phyloP scores from a whole-genome alignment of 2,329 filamentous ascomycete species.

The Fragosphaeria purpurea region DNA sequence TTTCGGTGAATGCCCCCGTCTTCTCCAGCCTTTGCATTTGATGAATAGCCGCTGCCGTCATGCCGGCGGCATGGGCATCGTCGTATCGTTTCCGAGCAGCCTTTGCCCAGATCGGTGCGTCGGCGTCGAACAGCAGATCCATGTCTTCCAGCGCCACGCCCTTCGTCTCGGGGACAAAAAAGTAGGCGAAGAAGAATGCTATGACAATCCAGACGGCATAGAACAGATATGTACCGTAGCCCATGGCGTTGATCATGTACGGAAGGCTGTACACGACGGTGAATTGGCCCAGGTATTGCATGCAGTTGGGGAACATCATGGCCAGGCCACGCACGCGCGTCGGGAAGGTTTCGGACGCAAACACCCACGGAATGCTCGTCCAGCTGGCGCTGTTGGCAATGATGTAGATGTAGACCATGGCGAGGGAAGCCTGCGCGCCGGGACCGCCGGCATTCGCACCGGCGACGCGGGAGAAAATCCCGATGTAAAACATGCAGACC shows the following conservation, averaged over 20 bases:
- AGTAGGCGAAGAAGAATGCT: conserved; percentile 20
- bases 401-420: conserved; percentile 18
- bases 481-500: conserved; percentile 25
- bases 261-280: conserved; percentile 20
- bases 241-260: conserved; percentile 17
- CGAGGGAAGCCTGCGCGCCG: conserved; percentile 16
- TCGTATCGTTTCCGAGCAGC: background rate
- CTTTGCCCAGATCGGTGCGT: background rate
- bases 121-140: conserved; percentile 15
- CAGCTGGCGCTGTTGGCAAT: conserved; percentile 17
- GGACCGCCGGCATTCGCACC: conserved; percentile 6
- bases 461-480: conserved; percentile 14
- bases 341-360: conserved; percentile 15
- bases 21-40: background rate
- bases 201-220: conserved; percentile 8
- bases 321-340: conserved; percentile 19
- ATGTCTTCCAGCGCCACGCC: conserved; percentile 18
- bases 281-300: conserved; percentile 23
- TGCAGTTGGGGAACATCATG: conserved; percentile 18
- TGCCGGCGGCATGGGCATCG: background rate
- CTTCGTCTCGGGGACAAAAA: conserved; percentile 17
- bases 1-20: background rate
- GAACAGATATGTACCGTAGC: conserved; percentile 11
- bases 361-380: conserved; percentile 20
- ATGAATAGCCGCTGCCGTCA: background rate